Evolutionary conservation across 768 basidiomycete species (phyloP).

Genomic region (Daedaleopsis nitida): DNA sequence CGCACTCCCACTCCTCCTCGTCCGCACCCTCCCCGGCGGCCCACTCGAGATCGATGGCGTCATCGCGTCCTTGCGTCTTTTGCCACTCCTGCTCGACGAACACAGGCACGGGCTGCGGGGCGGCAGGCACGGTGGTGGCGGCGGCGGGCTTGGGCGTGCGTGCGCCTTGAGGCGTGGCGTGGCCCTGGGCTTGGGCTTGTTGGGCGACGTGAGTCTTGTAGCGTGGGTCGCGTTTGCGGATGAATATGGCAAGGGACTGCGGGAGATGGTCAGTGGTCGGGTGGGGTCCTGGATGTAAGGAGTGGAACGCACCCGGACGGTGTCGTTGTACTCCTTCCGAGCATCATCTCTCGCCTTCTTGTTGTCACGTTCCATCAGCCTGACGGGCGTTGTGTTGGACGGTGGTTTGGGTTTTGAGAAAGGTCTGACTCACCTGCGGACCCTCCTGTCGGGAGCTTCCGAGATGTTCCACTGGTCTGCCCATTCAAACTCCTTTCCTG

Average conservation of each 20-base stretch:
- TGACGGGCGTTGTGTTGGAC: slow-evolving; percentile 28
- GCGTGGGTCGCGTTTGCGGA: slow-evolving; percentile 88
- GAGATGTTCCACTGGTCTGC: slow-evolving; percentile 78
- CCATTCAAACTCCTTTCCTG: slow-evolving; percentile 89
- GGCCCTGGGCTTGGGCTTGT: slow-evolving; percentile 42
- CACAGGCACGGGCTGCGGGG: slow-evolving; percentile 36
- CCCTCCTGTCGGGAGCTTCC: slow-evolving; percentile 85
- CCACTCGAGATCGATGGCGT: slow-evolving; percentile 73
- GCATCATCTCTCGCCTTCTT: slow-evolving; percentile 88
- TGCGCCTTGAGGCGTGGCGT: slow-evolving; percentile 13
- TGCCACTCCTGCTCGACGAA: slow-evolving; percentile 95
- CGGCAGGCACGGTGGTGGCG: neutral
- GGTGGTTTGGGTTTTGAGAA: neutral
- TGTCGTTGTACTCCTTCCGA: slow-evolving; percentile 90
- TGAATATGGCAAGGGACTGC: slow-evolving; percentile 73
- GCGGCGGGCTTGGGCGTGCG: slow-evolving; percentile 23
- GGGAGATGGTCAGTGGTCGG: neutral
- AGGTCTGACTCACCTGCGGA: slow-evolving; percentile 60
- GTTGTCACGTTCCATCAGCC: slow-evolving; percentile 95
- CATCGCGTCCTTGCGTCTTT: slow-evolving; percentile 43
- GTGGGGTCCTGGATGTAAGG: too few relatives aligned
- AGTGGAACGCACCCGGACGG: slow-evolving; percentile 67
- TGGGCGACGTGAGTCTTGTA: slow-evolving; percentile 65
- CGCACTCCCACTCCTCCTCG: slow-evolving; percentile 89
- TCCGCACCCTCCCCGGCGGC: slow-evolving; percentile 70